Percentiles rank a stretch among this genome's conserved stretches.
These are phyloP conservation scores for Melocanna baccifera DNA, from an alignment of 176 grass and related monocot genomes.

Conservation along the genomic window DNA sequence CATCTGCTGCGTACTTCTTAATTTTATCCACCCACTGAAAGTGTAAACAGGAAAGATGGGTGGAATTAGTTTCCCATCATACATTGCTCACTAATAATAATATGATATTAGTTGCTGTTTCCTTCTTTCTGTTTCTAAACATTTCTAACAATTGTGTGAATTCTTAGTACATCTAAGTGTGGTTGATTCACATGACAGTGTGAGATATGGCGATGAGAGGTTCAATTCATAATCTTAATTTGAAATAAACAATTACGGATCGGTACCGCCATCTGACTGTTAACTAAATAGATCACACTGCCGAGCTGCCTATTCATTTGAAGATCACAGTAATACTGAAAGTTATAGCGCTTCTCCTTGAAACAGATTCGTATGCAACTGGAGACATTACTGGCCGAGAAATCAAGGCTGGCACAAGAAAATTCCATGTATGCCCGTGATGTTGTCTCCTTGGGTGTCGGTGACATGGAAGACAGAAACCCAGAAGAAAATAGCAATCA, in stretches of 20 bases:
- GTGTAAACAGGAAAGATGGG: background rate
- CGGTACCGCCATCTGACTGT: too few relatives aligned
- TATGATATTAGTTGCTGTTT: background rate
- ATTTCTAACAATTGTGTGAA: background rate
- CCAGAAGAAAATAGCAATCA: slow-evolving; percentile 9
- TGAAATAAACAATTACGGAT: background rate
- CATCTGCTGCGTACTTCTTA: background rate
- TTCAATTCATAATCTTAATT: background rate
- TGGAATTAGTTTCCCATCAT: background rate
- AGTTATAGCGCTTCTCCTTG: too few relatives aligned
- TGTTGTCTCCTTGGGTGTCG: slow-evolving; percentile 33
- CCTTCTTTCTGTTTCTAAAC: background rate
- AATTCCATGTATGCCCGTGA: slow-evolving; percentile 52
- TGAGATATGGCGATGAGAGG: background rate
- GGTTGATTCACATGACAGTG: background rate
- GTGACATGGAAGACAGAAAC: slow-evolving; percentile 21
- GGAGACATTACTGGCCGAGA: slow-evolving; percentile 57
- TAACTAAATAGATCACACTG: background rate
- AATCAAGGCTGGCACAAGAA: slow-evolving; percentile 63
- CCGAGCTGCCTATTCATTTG: background rate
- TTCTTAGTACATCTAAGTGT: background rate
- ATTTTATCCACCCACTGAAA: background rate
- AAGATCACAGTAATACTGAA: too few relatives aligned
- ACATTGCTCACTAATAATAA: background rate
- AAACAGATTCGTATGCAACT: slow-evolving; percentile 61